Conservation (phyloP, 345 rosid species). For the Cochlearia excelsa region DNA sequence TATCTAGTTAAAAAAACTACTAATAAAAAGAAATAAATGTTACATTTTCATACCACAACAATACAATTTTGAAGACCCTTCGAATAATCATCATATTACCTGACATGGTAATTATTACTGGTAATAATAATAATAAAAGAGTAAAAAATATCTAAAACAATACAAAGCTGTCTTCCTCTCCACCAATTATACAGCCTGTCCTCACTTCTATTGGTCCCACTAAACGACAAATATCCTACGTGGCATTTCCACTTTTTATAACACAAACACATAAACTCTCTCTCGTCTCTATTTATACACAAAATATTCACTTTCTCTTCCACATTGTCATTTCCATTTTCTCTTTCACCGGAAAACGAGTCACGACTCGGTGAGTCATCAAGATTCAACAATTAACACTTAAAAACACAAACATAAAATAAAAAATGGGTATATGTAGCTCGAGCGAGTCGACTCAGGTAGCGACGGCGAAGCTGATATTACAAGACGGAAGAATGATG, state of each 20-base stretch:
- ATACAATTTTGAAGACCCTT: too few relatives aligned
- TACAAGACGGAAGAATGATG: slow-evolving; percentile 71
- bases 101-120: background rate
- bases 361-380: slow-evolving; percentile 26
- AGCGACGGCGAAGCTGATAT: slow-evolving; percentile 75
- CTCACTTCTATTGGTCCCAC: slow-evolving; percentile 22
- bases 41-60: too few relatives aligned
- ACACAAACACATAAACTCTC: slow-evolving; percentile 20
- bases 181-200: slow-evolving; percentile 60
- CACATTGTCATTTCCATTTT: slow-evolving; percentile 10
- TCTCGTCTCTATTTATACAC: slow-evolving; percentile 22
- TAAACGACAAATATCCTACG: slow-evolving; percentile 44
- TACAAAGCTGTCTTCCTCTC: slow-evolving; percentile 52
- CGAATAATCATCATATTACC: background rate
- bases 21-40: too few relatives aligned
- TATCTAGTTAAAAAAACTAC: too few relatives aligned
- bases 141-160: slow-evolving; percentile 4
- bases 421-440: slow-evolving; percentile 78
- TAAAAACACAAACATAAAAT: background rate
- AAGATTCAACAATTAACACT: slow-evolving; percentile 1
- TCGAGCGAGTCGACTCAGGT: slow-evolving; percentile 68
- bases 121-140: slow-evolving; percentile 20
- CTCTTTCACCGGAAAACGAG: slow-evolving; percentile 8
- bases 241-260: slow-evolving; percentile 29
- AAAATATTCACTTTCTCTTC: slow-evolving; percentile 6